Conservation (phyloP, 805 yeast species). For the Candida vaughaniae region DNA sequence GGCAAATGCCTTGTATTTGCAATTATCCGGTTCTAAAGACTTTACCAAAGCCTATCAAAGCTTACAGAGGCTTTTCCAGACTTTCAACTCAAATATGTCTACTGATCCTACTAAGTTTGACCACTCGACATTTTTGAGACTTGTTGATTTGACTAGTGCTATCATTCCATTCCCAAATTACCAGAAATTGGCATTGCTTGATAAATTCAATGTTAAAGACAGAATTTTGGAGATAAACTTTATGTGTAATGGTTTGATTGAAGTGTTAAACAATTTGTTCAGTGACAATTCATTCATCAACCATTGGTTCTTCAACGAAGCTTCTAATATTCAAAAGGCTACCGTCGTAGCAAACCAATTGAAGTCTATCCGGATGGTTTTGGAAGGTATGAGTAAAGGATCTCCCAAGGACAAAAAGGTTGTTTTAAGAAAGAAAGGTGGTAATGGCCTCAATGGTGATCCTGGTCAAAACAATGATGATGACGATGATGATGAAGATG, state of each 20-base stretch:
- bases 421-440: constrained; percentile 19
- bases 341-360: constrained; percentile 55
- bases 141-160: constrained; percentile 48
- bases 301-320: constrained; percentile 49
- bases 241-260: constrained; percentile 34
- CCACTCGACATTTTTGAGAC: constrained; percentile 25
- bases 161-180: constrained; percentile 50
- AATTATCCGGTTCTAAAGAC: constrained; percentile 48
- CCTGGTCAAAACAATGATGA: constrained; percentile 24
- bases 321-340: constrained; percentile 52
- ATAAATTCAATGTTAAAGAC: constrained; percentile 26
- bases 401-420: constrained; percentile 10
- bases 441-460: constrained; percentile 42
- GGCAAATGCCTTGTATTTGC: constrained; percentile 56
- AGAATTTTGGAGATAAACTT: constrained; percentile 30
- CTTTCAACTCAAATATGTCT: constrained; percentile 15
- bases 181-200: constrained; percentile 41
- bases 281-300: constrained; percentile 34
- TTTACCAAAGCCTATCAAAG: constrained; percentile 45
- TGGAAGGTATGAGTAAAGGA: constrained; percentile 44
- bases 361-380: constrained; percentile 47
- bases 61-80: constrained; percentile 34
- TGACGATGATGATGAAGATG: constrained; percentile 48
- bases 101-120: constrained; percentile 18
- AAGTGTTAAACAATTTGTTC: constrained; percentile 35